phyloP scores from a whole-genome alignment of 805 yeast genomes.

The Saccharomycodes ludwigii region DNA sequence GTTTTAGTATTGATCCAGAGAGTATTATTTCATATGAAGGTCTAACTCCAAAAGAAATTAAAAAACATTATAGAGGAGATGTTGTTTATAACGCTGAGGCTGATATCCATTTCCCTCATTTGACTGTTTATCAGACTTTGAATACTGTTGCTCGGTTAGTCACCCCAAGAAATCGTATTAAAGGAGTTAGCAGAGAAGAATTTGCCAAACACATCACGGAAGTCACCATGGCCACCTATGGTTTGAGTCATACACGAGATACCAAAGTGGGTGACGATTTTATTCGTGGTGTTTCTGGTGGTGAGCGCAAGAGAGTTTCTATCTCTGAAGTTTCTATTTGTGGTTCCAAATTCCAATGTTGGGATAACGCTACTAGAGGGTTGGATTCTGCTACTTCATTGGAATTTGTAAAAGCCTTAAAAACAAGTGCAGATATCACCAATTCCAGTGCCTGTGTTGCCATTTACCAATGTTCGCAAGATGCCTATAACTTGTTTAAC shows the following conservation, averaged over 20 bases:
- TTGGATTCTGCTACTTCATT: slow-evolving; percentile 76
- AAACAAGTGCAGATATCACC: slow-evolving; percentile 43
- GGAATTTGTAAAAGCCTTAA: slow-evolving; percentile 56
- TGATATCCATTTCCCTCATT: slow-evolving; percentile 56
- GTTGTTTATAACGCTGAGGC: slow-evolving; percentile 59
- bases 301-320: slow-evolving; percentile 77
- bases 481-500: slow-evolving; percentile 51
- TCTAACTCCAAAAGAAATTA: slow-evolving; percentile 37
- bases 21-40: slow-evolving; percentile 44
- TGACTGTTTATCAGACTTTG: slow-evolving; percentile 55
- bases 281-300: slow-evolving; percentile 70
- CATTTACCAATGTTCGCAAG: slow-evolving; percentile 57
- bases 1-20: slow-evolving; percentile 36
- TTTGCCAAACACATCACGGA: slow-evolving; percentile 43
- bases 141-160: slow-evolving; percentile 48
- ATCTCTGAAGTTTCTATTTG: slow-evolving; percentile 65
- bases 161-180: slow-evolving; percentile 49
- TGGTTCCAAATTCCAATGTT: slow-evolving; percentile 52
- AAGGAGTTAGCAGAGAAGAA: slow-evolving; percentile 44
- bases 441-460: slow-evolving; percentile 52
- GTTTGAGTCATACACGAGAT: slow-evolving; percentile 45
- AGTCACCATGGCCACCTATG: slow-evolving; percentile 44
- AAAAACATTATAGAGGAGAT: slow-evolving; percentile 48
- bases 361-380: slow-evolving; percentile 83
- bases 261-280: slow-evolving; percentile 52